Base-by-base conservation (phyloP, 768 basidiomycete species). In the Xerocomus spinulosus region DNA sequence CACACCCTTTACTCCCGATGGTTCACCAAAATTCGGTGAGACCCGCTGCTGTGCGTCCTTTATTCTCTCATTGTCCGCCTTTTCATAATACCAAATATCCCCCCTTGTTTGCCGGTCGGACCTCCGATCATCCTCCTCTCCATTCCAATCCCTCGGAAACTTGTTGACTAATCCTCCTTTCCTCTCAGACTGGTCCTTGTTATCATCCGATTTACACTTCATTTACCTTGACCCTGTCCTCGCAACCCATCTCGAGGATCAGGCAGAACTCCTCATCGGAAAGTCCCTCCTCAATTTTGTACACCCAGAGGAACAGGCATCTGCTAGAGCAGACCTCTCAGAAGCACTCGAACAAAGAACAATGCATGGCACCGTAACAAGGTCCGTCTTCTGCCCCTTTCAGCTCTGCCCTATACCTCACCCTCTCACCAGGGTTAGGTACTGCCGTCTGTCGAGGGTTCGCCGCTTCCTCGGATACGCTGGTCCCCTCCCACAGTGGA, bases 151-250 rank as follows among this genome's bases (percentile, higher is more conserved):
- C 38, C 32, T 49, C 52, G 63, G 58, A 9, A 37, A 10, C 53
- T 15, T 43, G 42, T 53, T 44, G 36, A 54, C 56, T 61, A 52
- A 60, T 58, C 42, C 57, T 35, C 24, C 20, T 6, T 10, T 28
- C 18, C 35, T 44, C 9, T 21, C 66, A 90, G 87, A 91, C 71
- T 92, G 90, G 90, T 71, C 87, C 23, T 71, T 92, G 53, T 75
- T 92, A 58, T 81, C 83, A n/a, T 65, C 83, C 39, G 78, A 85
- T 63, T 78, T 92, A 42, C 70, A 78, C 42, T 90, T 90, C 68
- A 79, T 92, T 51, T 91, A 88, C 68, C 76, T 90, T 53, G 90
- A 92, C 70, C 90, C 90, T 50, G 82, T 88, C 46, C 75, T 92
- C 52, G 73, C 80, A 13, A 65, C 54, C 61, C 89, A 92, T 64